Conservation (phyloP, 2,329 filamentous ascomycete species). For the Mycosphaerella arachidis region DNA sequence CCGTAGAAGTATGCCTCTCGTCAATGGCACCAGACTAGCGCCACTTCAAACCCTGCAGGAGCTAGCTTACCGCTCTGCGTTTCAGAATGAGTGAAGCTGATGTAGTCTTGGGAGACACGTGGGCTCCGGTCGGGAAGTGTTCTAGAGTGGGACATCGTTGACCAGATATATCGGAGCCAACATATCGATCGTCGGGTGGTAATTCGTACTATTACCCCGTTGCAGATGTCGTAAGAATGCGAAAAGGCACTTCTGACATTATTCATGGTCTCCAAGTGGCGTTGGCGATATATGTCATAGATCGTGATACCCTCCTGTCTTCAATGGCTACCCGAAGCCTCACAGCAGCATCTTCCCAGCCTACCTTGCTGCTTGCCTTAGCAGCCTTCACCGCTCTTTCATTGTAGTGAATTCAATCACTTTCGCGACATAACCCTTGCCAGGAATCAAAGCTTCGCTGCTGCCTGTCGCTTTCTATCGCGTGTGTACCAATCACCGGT, state of each 20-base stretch:
- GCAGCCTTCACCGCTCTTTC: background rate
- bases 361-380: background rate
- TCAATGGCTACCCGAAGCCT: background rate
- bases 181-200: background rate
- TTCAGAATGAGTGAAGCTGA: slow-evolving; percentile 1
- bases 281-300: background rate
- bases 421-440: background rate
- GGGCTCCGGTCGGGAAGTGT: background rate
- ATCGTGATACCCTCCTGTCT: background rate
- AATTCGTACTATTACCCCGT: background rate
- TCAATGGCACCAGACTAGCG: background rate
- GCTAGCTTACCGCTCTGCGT: background rate
- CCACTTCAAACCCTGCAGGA: background rate
- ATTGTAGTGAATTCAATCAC: background rate
- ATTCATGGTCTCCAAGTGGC: background rate
- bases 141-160: background rate
- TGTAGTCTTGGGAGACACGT: background rate
- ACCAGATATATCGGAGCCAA: background rate
- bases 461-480: slow-evolving; percentile 7
- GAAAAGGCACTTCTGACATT: background rate
- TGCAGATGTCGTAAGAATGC: background rate
- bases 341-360: background rate
- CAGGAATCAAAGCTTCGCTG: slow-evolving; percentile 18
- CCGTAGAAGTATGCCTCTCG: background rate
- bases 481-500: slow-evolving; percentile 37